Percentiles rank a stretch among this genome's conserved stretches.
Evolutionary conservation across 208 protist species (phyloP).

Genomic region (Herpetomonas tarakana): DNA sequence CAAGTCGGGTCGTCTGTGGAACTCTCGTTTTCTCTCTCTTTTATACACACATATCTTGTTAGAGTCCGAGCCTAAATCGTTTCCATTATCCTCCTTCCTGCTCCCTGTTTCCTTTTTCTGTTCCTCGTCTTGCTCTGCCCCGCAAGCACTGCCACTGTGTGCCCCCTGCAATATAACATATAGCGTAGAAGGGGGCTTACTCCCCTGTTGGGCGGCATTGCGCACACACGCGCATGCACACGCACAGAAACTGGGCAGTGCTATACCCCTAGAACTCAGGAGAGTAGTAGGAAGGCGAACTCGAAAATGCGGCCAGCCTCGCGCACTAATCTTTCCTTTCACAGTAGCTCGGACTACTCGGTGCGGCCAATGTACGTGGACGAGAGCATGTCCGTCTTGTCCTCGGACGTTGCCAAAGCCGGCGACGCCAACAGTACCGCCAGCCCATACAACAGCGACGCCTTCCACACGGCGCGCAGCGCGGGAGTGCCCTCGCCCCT

Average conservation of each 20-base stretch:
- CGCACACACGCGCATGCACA: too few species aligned
- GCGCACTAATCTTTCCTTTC: conserved; percentile 23
- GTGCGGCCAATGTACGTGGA: neutral
- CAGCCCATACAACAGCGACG: conserved; percentile 10
- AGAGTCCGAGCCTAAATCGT: too few species aligned
- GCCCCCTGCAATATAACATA: too few species aligned
- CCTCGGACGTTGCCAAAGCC: conserved; percentile 2
- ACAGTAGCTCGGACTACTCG: conserved; percentile 43
- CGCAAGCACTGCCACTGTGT: neutral
- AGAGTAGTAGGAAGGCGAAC: neutral
- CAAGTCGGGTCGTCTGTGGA: too few species aligned
- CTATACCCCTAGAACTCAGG: neutral
- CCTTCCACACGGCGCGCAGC: conserved; percentile 16
- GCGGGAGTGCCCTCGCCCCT: neutral
- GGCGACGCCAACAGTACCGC: too few species aligned
- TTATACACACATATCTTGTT: too few species aligned
- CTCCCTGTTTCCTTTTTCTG: neutral
- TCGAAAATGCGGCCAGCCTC: conserved; percentile 23
- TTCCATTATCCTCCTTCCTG: too few species aligned
- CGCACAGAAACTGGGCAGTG: too few species aligned
- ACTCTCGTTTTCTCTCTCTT: too few species aligned
- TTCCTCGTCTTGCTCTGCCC: neutral
- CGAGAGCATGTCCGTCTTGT: conserved; percentile 1
- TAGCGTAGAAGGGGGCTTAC: too few species aligned
- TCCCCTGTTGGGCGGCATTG: too few species aligned